phyloP scores from a whole-genome alignment of 805 yeast species.

The Yamadazyma sp. region DNA sequence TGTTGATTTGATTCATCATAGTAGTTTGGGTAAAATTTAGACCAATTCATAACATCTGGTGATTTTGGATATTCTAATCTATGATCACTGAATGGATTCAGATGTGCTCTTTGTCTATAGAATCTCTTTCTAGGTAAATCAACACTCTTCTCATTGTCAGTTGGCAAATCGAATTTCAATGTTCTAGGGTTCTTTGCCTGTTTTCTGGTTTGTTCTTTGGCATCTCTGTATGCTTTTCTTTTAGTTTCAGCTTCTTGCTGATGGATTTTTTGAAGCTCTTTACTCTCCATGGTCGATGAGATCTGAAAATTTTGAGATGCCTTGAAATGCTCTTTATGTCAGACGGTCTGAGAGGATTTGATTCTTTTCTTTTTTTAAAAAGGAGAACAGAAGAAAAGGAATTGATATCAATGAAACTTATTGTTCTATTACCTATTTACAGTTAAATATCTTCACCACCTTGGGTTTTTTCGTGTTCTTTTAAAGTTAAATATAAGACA shows the following conservation, averaged over 20 bases:
- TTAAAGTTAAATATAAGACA: slow-evolving; percentile 69
- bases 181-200: slow-evolving; percentile 38
- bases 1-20: slow-evolving; percentile 38
- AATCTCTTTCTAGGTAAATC: slow-evolving; percentile 80
- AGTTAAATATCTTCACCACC: slow-evolving; percentile 4
- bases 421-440: slow-evolving; percentile 1
- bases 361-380: no score
- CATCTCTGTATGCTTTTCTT: slow-evolving; percentile 49
- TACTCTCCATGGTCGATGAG: slow-evolving; percentile 8
- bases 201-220: slow-evolving; percentile 26
- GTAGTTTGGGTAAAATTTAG: slow-evolving; percentile 64
- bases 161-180: slow-evolving; percentile 30
- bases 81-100: slow-evolving; percentile 96
- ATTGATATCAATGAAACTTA: no score
- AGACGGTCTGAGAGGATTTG: no score
- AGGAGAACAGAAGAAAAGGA: no score
- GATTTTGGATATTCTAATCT: slow-evolving; percentile 79
- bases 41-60: slow-evolving; percentile 90
- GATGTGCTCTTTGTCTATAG: slow-evolving; percentile 96
- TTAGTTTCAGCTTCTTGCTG: slow-evolving; percentile 33
- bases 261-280: slow-evolving; percentile 18
- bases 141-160: slow-evolving; percentile 23
- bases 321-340: no score
- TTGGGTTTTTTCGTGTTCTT: slow-evolving; percentile 31
- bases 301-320: slow-evolving; percentile 9